These are phyloP conservation scores for Phytopythium helicoides DNA, from an alignment of 352 stramenopile species.

Conservation along the genomic window DNA sequence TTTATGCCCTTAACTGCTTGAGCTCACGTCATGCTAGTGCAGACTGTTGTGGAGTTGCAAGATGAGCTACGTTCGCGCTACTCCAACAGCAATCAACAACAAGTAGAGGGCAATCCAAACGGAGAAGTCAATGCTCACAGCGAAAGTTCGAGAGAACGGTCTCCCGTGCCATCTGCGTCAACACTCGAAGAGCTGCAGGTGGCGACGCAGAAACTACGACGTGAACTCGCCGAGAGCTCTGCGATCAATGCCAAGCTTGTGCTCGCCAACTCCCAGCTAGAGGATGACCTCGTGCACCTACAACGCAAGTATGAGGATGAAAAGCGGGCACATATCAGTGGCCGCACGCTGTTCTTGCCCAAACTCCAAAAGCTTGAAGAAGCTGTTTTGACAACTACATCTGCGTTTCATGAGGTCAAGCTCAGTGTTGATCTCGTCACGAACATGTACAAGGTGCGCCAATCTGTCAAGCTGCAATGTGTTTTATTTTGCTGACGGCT, in stretches of 20 bases:
- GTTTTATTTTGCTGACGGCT: neutral
- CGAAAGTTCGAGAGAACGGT: neutral
- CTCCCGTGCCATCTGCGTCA: conserved; percentile 1
- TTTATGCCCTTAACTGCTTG: conserved; percentile 12
- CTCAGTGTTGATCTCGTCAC: conserved; percentile 83
- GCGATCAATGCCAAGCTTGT: conserved; percentile 51
- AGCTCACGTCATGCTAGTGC: conserved; percentile 50
- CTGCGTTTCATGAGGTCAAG: conserved; percentile 73
- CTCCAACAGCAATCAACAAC: conserved; percentile 13
- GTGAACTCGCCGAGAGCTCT: conserved; percentile 64
- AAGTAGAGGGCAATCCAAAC: neutral
- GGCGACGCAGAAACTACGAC: conserved; percentile 69
- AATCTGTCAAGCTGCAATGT: too few species aligned
- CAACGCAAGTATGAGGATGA: conserved; percentile 70
- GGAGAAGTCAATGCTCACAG: conserved; percentile 13
- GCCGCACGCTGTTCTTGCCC: conserved; percentile 62
- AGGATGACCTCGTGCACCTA: conserved; percentile 67
- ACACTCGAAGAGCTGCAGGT: conserved; percentile 62
- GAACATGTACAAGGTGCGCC: conserved; percentile 82
- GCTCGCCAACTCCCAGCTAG: conserved; percentile 68
- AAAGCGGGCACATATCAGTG: conserved; percentile 58
- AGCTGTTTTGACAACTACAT: conserved; percentile 42
- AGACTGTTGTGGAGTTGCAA: conserved; percentile 47
- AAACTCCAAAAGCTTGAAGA: conserved; percentile 83
- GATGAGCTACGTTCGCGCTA: conserved; percentile 48